A percentile compares a stretch with the other conserved stretches of the same genome.
phyloP scores from a whole-genome alignment of 306 rosid genomes.

The Styphnolobium japonicum region DNA sequence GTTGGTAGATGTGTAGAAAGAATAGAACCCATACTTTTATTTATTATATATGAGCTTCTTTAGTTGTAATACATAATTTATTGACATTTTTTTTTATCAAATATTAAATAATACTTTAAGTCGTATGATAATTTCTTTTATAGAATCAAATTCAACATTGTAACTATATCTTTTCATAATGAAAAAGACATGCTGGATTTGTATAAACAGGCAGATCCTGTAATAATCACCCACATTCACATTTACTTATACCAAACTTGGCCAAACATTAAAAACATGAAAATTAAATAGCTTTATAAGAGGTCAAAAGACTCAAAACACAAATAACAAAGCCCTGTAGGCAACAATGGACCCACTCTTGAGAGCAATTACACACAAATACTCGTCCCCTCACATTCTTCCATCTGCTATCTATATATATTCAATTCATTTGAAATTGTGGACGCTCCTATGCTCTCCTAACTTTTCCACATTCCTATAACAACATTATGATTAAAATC shows the following conservation, averaged over 20 bases:
- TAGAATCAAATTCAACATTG: neutral
- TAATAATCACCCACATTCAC: slow-evolving; percentile 1
- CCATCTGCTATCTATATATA: too few species aligned
- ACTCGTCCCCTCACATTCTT: neutral
- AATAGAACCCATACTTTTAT: too few species aligned
- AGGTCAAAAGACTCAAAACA: neutral
- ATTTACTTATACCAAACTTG: neutral
- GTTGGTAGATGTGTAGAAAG: too few species aligned
- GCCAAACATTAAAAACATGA: neutral
- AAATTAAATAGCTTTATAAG: neutral
- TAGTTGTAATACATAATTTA: too few species aligned
- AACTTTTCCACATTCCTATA: slow-evolving; percentile 40
- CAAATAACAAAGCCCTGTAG: neutral
- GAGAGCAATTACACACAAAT: slow-evolving; percentile 13
- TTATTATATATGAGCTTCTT: too few species aligned
- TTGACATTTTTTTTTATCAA: too few species aligned
- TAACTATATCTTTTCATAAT: neutral
- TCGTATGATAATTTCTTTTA: neutral
- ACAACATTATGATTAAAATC: slow-evolving; percentile 20
- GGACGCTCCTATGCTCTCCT: neutral
- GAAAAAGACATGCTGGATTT: neutral
- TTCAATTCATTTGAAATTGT: neutral
- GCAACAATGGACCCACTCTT: neutral
- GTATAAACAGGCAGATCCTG: neutral
- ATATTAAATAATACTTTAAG: too few species aligned